Evolutionary conservation across 2,329 filamentous ascomycete species (phyloP).

Genomic region (Botrytis squamosa): DNA sequence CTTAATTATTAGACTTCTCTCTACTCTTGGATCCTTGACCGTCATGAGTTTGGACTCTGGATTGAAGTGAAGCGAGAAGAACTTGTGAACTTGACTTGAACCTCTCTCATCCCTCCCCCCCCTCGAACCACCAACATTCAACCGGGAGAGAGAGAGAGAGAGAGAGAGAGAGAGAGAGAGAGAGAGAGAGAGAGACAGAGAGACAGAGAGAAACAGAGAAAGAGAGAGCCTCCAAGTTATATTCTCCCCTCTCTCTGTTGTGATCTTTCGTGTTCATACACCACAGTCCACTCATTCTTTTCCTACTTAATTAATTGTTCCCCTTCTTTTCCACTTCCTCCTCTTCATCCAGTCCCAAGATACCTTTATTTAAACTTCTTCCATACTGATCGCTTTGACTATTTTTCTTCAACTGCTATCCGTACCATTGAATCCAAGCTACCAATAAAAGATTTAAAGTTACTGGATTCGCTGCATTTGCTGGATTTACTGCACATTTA

Average conservation of each 20-base stretch:
- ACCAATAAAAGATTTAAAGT: neutral
- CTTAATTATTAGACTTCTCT: neutral
- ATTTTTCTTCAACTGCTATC: neutral
- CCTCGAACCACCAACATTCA: neutral
- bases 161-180: no score
- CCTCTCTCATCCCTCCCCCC: neutral
- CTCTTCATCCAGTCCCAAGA: neutral
- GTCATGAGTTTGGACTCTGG: neutral
- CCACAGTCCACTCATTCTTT: conserved; percentile 19
- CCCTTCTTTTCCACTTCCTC: conserved; percentile 5
- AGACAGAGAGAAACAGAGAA: neutral
- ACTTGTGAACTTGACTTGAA: neutral
- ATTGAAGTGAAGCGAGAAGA: conserved; percentile 10
- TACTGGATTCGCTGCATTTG: neutral
- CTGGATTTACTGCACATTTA: neutral
- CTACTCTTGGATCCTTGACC: conserved; percentile 6
- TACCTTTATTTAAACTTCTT: neutral
- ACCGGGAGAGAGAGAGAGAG: neutral
- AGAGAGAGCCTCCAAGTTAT: neutral
- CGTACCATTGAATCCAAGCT: neutral
- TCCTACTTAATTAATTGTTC: neutral
- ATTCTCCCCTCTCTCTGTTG: neutral
- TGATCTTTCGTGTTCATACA: conserved; percentile 16
- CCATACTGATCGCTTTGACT: neutral
- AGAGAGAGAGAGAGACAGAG: neutral